Percentiles rank a stretch among this genome's conserved stretches.
These are phyloP conservation scores for Paraurostyla sp. DNA, from an alignment of 73 alveolate species.

Conservation along the genomic window DNA sequence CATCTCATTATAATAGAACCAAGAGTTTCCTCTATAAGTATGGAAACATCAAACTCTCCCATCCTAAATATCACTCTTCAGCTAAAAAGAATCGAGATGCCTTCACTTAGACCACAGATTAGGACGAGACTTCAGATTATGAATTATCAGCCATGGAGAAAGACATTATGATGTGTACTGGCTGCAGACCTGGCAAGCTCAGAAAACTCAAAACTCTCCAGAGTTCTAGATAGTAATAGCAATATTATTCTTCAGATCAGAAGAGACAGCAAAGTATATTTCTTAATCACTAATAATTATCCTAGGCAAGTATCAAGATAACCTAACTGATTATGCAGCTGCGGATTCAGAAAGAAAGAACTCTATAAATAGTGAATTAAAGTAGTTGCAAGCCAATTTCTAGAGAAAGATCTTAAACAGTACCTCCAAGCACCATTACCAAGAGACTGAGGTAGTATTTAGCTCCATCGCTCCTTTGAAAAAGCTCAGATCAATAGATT, in stretches of 20 bases:
- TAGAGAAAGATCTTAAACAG: not conserved
- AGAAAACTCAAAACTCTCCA: not conserved
- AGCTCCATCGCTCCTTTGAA: not conserved
- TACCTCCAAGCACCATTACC: not conserved
- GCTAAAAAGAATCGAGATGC: not conserved
- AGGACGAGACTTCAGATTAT: slow-evolving; percentile 31
- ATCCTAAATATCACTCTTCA: not conserved
- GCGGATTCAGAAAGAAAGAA: not conserved
- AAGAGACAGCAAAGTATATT: not conserved
- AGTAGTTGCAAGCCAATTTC: slow-evolving; percentile 3
- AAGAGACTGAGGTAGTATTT: slow-evolving; percentile 2
- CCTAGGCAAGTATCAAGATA: no score
- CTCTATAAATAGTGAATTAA: not conserved
- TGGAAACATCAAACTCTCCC: not conserved
- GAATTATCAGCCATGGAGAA: slow-evolving; percentile 62
- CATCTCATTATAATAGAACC: not conserved
- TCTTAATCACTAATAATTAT: no score
- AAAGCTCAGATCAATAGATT: no score
- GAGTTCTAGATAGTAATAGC: not conserved
- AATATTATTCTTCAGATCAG: slow-evolving; percentile 28
- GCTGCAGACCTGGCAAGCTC: slow-evolving; percentile 36
- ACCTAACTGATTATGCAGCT: not conserved
- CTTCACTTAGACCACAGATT: slow-evolving; percentile 33
- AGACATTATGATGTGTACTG: slow-evolving; percentile 53
- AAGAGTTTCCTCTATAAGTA: slow-evolving; percentile 30